A percentile compares a stretch with the other conserved stretches of the same genome.
Conservation (phyloP, 2,329 filamentous ascomycete genomes). For the Ilyonectria robusta region DNA sequence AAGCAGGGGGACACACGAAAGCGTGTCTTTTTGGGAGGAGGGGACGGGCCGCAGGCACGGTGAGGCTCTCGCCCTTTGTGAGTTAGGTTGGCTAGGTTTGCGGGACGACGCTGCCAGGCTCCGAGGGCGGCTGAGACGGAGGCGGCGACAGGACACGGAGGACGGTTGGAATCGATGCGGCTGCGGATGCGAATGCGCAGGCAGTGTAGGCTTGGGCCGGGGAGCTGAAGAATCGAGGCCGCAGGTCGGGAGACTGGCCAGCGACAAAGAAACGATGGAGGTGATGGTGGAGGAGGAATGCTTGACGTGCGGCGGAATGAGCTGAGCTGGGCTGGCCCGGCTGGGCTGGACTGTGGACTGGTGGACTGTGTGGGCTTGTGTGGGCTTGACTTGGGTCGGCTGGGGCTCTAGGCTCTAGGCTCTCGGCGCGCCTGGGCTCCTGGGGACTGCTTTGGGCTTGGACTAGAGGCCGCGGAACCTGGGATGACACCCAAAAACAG, state of each 20-base stretch:
- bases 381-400: slow-evolving; percentile 37
- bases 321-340: slow-evolving; percentile 40
- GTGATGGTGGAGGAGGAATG: slow-evolving; percentile 49
- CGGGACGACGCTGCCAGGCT: slow-evolving; percentile 34
- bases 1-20: slow-evolving; percentile 39
- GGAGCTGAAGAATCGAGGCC: slow-evolving; percentile 34
- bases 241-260: slow-evolving; percentile 35
- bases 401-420: slow-evolving; percentile 37
- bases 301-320: slow-evolving; percentile 47
- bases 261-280: slow-evolving; percentile 41
- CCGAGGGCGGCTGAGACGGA: slow-evolving; percentile 31
- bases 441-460: slow-evolving; percentile 28
- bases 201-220: slow-evolving; percentile 34
- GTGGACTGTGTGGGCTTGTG: slow-evolving; percentile 25
- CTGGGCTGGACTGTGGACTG: slow-evolving; percentile 32
- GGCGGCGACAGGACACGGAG: slow-evolving; percentile 26
- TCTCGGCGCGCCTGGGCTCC: slow-evolving; percentile 36
- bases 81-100: slow-evolving; percentile 36
- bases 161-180: neutral
- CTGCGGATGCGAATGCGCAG: slow-evolving; percentile 18
- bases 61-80: slow-evolving; percentile 36
- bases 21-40: slow-evolving; percentile 33
- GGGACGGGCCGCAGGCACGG: slow-evolving; percentile 27
- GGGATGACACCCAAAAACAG: slow-evolving; percentile 39
- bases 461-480: slow-evolving; percentile 40